Conservation (phyloP, 805 yeast species). For the Metschnikowia drakensbergensis region DNA sequence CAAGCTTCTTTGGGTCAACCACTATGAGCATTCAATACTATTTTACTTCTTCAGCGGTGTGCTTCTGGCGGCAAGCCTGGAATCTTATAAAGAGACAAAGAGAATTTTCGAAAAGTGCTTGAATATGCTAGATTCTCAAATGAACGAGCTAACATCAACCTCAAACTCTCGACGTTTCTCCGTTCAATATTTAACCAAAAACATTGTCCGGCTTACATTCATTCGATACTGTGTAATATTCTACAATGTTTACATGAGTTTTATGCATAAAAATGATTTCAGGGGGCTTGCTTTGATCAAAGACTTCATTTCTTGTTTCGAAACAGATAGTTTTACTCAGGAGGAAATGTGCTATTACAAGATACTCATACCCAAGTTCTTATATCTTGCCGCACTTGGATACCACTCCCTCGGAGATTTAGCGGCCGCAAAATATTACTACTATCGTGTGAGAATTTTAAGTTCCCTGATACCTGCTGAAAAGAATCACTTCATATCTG, state of each 20-base stretch:
- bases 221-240: constrained; percentile 23
- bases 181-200: constrained; percentile 9
- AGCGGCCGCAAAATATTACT: constrained; percentile 38
- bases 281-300: constrained; percentile 22
- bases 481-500: neutral
- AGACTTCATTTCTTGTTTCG: constrained; percentile 35
- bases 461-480: neutral
- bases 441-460: constrained; percentile 28
- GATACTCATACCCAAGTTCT: constrained; percentile 33
- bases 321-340: constrained; percentile 31
- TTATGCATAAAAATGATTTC: constrained; percentile 26
- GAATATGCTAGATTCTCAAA: constrained; percentile 10
- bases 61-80: neutral
- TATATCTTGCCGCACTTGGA: constrained; percentile 38
- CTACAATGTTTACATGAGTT: constrained; percentile 37
- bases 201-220: constrained; percentile 26
- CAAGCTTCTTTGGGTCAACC: constrained; percentile 39
- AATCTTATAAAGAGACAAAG: constrained; percentile 30
- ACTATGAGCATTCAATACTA: constrained; percentile 40
- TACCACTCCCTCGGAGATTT: constrained; percentile 37
- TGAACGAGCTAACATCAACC: constrained; percentile 8
- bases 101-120: constrained; percentile 36
- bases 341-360: constrained; percentile 39
- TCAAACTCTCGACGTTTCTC: constrained; percentile 5
- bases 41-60: constrained; percentile 44